Base-by-base conservation (phyloP, 208 protist genomes). In the Leishmania mexicana region DNA sequence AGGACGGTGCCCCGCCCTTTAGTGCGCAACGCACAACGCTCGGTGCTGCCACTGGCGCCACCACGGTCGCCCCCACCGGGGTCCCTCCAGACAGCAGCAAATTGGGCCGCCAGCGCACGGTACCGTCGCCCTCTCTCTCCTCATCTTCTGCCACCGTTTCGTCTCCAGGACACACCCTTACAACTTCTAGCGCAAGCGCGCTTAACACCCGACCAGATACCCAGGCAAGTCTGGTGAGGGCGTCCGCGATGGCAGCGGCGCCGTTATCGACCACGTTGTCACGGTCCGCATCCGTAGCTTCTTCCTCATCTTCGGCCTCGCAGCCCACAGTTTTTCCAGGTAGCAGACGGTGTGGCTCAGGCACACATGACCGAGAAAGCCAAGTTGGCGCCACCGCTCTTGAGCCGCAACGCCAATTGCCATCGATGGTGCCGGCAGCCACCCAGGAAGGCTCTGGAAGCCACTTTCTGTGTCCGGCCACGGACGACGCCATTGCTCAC, bases 241-340 rank as follows among this genome's bases (percentile, higher is more conserved):
- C 28, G 2, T 42, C 40, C 13, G 40, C 21, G 67, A 42, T 42
- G 40, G 24, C 67, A 17, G 70, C 70, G 21, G 70, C 70, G 38
- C 70, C 45, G 24, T 38, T 45, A 45, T 74, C 45, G 28, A n/a
- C 70, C 11, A 35, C 45, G 42, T 10, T 45, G 42, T 74, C 45
- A 74, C 70, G 45, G 8, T 76, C 54, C 17, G 15, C 76, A 54
- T 79, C 76, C 38, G 19, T 15, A 6, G 35, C 76, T 10, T 79
- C 76, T 2, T 75, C 80, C 24, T 83, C 79, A 6, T 76, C 68
- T 7, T 42, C 45, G 13, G n/a, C 77, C 17, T 58, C 79, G 51
- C 17, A 67, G 79, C 58, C 28, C 17, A 31, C 54, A 31, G 15
- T 31, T 13, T 38, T 47, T 28, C 13, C 70, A 74, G 45, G 28